Conservation (phyloP, 2,329 filamentous ascomycete genomes). For the Epichloe hybrida region DNA sequence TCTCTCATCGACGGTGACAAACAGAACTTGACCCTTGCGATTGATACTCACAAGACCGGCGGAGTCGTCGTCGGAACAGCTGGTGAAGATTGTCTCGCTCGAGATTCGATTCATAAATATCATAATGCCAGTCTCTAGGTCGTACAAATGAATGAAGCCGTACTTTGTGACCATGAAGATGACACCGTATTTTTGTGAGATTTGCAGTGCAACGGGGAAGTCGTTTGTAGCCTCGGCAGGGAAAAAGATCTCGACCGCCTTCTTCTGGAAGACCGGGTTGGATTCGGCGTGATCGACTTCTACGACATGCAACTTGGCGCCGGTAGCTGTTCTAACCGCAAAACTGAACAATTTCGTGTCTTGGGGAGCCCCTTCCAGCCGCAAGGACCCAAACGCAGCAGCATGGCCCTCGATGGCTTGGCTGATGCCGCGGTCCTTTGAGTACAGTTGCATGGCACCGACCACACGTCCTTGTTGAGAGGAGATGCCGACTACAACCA, state of each 20-base stretch:
- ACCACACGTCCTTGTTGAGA: constrained; percentile 87
- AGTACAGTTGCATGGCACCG: constrained; percentile 94
- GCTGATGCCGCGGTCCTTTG: constrained; percentile 88
- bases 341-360: constrained; percentile 97
- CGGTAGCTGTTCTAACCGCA: constrained; percentile 75
- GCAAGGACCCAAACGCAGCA: constrained; percentile 80
- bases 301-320: constrained; percentile 92
- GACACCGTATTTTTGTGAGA: constrained; percentile 91
- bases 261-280: constrained; percentile 86
- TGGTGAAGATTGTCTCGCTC: constrained; percentile 97
- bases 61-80: constrained; percentile 68
- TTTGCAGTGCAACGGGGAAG: constrained; percentile 95
- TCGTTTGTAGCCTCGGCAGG: constrained; percentile 90
- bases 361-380: constrained; percentile 70
- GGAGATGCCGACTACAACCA: constrained; percentile 92
- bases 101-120: constrained; percentile 99
- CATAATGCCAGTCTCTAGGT: constrained; percentile 85
- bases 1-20: constrained; percentile 83
- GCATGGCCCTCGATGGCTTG: constrained; percentile 97
- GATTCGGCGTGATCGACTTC: constrained; percentile 88
- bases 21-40: constrained; percentile 90
- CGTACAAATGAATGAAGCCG: constrained; percentile 97
- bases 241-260: constrained; percentile 96
- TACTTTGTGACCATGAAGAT: constrained; percentile 98
- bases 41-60: constrained; percentile 90